Base-by-base conservation (phyloP, 106 monocot genomes). In the Iris macrosiphon region DNA sequence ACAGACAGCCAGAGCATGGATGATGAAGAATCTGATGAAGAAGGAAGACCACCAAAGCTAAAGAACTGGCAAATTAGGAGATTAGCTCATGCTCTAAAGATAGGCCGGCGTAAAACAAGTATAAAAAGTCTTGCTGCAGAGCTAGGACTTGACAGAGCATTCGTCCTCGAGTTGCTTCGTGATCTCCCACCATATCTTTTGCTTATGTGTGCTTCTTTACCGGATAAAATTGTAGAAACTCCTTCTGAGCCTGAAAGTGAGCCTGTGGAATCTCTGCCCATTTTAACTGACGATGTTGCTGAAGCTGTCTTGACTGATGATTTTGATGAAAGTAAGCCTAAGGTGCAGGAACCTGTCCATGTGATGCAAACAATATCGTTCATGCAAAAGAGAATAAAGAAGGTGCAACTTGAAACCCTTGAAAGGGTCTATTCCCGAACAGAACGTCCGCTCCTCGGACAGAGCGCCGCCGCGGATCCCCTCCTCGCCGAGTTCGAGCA, bases 91-190 rank as follows among this genome's bases (percentile, higher is more conserved):
- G 90, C 90, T 20, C 49, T 96, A 16, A 90, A 96, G 66, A 74
- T 76, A 45, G 96, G 90, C 22, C 68, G 78, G 18, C 89, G 96
- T 40, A 96, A 90, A 67, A 73, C 82, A 38, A 80, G 72, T 57
- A 96, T 96, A 59, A 86, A 96, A 75, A 83, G 59, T 45, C 96
- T 96, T 61, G 63, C 96, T 56, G 82, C 74, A 30, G 96, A 90
- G 55, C 74, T 90, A 59, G 81, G 89, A 6, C 69, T 96, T 3
- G 90, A 96, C 10, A 82, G 96, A 59, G 70, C 82, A 12, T 48
- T 75, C 26, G 90, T 96, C 19, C 82, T 96, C 23, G 86, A 90
- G 63, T 52, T 82, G 56, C 90, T 90, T 63, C 96, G 96, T 15
- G 74, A 96, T 15, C 96, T 90, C 41, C 89, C 96, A 60, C 83